Percentiles rank a stretch among this genome's conserved stretches.
Conservation (phyloP, 768 basidiomycete species). For the Naganishia randhawae region DNA sequence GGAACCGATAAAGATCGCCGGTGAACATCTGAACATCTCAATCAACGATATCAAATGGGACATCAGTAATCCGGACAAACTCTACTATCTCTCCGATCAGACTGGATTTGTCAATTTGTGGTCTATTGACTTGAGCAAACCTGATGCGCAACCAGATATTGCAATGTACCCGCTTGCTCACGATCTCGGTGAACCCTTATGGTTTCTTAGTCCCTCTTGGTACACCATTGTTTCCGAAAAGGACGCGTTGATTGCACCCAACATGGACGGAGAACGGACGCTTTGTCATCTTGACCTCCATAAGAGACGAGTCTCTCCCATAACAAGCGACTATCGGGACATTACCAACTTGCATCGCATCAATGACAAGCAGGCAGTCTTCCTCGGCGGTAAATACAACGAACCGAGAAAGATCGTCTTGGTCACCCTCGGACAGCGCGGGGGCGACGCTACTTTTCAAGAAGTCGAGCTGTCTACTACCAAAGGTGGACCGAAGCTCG, state of each 20-base stretch:
- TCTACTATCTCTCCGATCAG: slow-evolving; percentile 65
- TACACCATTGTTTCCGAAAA: slow-evolving; percentile 51
- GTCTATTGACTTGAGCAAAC: slow-evolving; percentile 49
- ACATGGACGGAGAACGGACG: slow-evolving; percentile 53
- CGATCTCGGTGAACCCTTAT: slow-evolving; percentile 62
- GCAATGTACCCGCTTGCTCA: slow-evolving; percentile 52
- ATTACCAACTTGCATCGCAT: slow-evolving; percentile 29
- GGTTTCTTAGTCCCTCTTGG: slow-evolving; percentile 57
- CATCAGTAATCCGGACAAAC: slow-evolving; percentile 52
- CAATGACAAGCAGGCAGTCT: slow-evolving; percentile 32
- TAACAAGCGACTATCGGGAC: slow-evolving; percentile 32
- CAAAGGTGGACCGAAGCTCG: slow-evolving; percentile 12
- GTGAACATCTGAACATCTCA: slow-evolving; percentile 56
- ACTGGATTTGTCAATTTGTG: slow-evolving; percentile 69
- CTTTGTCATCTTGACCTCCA: slow-evolving; percentile 54
- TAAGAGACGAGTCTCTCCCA: slow-evolving; percentile 26
- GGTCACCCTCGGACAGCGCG: slow-evolving; percentile 23
- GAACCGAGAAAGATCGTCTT: slow-evolving; percentile 32
- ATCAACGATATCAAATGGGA: slow-evolving; percentile 64
- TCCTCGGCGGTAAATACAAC: slow-evolving; percentile 34
- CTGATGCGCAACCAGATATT: slow-evolving; percentile 27
- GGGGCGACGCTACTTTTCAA: slow-evolving; percentile 12
- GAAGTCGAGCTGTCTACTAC: slow-evolving; percentile 19
- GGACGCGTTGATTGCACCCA: slow-evolving; percentile 47
- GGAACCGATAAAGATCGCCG: slow-evolving; percentile 57